These are phyloP conservation scores for Penicillium palitans DNA, from an alignment of 2,329 filamentous ascomycete genomes.

Conservation along the genomic window DNA sequence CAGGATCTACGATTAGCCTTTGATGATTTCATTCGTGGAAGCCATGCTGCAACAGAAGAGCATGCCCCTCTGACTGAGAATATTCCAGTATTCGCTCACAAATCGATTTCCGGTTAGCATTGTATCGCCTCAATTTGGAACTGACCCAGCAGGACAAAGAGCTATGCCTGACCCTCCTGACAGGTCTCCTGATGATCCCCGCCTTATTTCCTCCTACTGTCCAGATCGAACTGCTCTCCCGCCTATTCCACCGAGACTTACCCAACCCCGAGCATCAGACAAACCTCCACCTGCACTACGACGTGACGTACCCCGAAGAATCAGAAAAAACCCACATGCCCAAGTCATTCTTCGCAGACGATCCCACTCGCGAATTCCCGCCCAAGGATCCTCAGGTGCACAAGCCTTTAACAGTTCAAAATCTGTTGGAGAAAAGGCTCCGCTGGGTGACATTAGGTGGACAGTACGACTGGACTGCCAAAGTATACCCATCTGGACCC, in stretches of 20 bases:
- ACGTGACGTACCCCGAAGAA: constrained; percentile 60
- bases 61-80: constrained; percentile 22
- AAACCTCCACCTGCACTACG: constrained; percentile 84
- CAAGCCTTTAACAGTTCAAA: constrained; percentile 67
- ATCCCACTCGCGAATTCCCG: constrained; percentile 31
- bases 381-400: constrained; percentile 75
- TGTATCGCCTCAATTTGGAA: constrained; percentile 10
- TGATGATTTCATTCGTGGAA: constrained; percentile 30
- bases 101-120: constrained; percentile 40
- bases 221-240: constrained; percentile 69
- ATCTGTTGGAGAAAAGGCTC: constrained; percentile 74
- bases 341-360: constrained; percentile 57
- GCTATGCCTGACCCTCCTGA: constrained; percentile 27
- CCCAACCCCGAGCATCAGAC: constrained; percentile 74
- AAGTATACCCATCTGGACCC: constrained; percentile 69
- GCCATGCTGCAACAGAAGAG: constrained; percentile 12
- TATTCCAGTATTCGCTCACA: constrained; percentile 40
- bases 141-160: constrained; percentile 11
- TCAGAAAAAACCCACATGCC: constrained; percentile 2
- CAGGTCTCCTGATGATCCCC: constrained; percentile 79
- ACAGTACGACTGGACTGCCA: constrained; percentile 94
- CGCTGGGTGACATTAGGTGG: constrained; percentile 94
- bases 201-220: constrained; percentile 67
- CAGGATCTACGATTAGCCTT: constrained; percentile 34
- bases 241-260: constrained; percentile 75